These are phyloP conservation scores for Laguncularia racemosa DNA, from an alignment of 345 rosid genomes.

Conservation along the genomic window DNA sequence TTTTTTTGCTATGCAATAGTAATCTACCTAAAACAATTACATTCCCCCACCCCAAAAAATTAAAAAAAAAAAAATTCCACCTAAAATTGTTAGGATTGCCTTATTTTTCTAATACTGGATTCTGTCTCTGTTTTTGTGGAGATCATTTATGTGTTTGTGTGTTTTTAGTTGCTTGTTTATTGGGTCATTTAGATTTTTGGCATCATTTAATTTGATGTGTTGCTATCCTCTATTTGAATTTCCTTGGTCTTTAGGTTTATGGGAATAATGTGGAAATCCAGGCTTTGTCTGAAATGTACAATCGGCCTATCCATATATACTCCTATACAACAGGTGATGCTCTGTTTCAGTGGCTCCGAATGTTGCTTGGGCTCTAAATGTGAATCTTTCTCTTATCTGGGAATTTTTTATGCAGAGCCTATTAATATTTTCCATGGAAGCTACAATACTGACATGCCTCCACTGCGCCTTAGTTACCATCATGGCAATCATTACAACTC, in stretches of 20 bases:
- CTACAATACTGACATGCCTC: conserved; percentile 85
- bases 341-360: background rate
- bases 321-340: conserved; percentile 78
- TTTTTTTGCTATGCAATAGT: too few relatives aligned
- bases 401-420: conserved; percentile 49
- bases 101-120: too few relatives aligned
- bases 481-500: conserved; percentile 98
- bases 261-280: conserved; percentile 98
- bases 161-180: too few relatives aligned
- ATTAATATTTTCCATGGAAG: conserved; percentile 92
- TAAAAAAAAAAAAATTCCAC: too few relatives aligned
- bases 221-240: background rate
- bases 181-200: background rate
- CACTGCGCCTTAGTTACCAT: conserved; percentile 86
- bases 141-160: too few relatives aligned
- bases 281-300: conserved; percentile 92
- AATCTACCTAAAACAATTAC: too few relatives aligned
- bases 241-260: conserved; percentile 55
- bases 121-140: too few relatives aligned
- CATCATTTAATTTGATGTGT: too few relatives aligned
- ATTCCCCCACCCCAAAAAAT: too few relatives aligned
- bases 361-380: background rate
- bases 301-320: conserved; percentile 92
- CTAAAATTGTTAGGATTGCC: too few relatives aligned
- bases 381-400: background rate